Conservation (phyloP, 1,139 yeast species). For the Zygosaccharomyces pseudobailii region DNA sequence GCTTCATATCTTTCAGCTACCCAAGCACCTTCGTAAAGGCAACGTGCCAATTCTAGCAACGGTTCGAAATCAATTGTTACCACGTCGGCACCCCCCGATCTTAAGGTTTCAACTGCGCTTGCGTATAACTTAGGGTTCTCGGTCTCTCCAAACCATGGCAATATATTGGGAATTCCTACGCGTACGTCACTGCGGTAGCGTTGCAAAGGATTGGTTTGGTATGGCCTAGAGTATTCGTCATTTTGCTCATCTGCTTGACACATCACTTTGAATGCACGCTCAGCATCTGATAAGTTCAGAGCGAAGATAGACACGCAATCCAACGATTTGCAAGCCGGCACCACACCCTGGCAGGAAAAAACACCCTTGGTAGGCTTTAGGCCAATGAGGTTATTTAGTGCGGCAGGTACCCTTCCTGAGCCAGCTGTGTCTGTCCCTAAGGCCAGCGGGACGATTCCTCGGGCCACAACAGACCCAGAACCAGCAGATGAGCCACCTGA, state of each 20-base stretch:
- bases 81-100: constrained; percentile 52
- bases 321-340: constrained; percentile 94
- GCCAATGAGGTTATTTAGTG: constrained; percentile 83
- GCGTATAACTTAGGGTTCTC: constrained; percentile 69
- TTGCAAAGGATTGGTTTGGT: constrained; percentile 62
- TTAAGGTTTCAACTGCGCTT: constrained; percentile 55
- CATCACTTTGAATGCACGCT: constrained; percentile 61
- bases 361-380: constrained; percentile 89
- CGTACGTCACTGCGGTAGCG: constrained; percentile 56
- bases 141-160: constrained; percentile 75
- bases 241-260: constrained; percentile 65
- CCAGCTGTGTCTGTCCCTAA: constrained; percentile 99
- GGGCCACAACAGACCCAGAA: constrained; percentile 83
- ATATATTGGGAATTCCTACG: constrained; percentile 68
- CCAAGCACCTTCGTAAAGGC: constrained; percentile 98
- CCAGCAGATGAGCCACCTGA: constrained; percentile 96
- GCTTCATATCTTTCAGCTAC: constrained; percentile 93
- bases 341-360: constrained; percentile 80
- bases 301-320: constrained; percentile 90
- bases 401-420: constrained; percentile 97
- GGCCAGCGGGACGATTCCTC: constrained; percentile 83
- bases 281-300: constrained; percentile 75
- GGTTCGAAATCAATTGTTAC: constrained; percentile 66
- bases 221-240: constrained; percentile 74
- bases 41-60: constrained; percentile 74